Evolutionary conservation across 768 basidiomycete genomes (phyloP), one percentile per base, ranked within the genome.

Genomic region (Hebeloma cylindrosporum): DNA sequence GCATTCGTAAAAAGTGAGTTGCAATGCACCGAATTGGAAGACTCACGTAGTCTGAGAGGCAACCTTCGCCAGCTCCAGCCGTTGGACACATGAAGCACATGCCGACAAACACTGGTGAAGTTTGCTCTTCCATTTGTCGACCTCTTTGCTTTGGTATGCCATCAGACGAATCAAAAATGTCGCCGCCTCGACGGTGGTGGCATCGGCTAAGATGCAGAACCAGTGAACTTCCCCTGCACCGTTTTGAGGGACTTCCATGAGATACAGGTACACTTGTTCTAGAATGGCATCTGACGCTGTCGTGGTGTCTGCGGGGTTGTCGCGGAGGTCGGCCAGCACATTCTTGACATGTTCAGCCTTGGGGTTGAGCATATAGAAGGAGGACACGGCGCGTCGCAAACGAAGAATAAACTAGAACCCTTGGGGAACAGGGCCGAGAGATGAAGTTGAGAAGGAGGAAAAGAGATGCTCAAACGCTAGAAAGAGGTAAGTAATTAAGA

Each of bases 151-250:
- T 40, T 75, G 67, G 55, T 91, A 96, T 7, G 92, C 92, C 60
- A 87, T 84, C 28, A 96, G 64, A 39, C 92, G 79, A 27, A 95
- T 69, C 37, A 90, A 74, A 66, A 93, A 96, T 0, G 81, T 82
- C 0, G 93, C 90, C 2, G 84, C 79, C 46, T 80, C 83, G 7
- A 75, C 62, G 0, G 78, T 82, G 25, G 78, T 66, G 7, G 72
- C 60, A 23, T 77, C 67, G 3, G 83, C 84, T 27, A 75, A 73
- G 21, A 67, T 61, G 62, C 93, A 96, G 61, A 87, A 94, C 90
- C 91, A 94, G 57, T 96, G 93, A 41, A 76, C 50, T 23, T 67
- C 62, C 37, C 73, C 72, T 32, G 61, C 59, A 23, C 65, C 51
- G 34, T 62, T 60, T 37, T 67, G 63, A 3, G 70, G 65, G 0